Base-by-base conservation (phyloP, 148 eudicot species). In the Salicornia ramosissima region DNA sequence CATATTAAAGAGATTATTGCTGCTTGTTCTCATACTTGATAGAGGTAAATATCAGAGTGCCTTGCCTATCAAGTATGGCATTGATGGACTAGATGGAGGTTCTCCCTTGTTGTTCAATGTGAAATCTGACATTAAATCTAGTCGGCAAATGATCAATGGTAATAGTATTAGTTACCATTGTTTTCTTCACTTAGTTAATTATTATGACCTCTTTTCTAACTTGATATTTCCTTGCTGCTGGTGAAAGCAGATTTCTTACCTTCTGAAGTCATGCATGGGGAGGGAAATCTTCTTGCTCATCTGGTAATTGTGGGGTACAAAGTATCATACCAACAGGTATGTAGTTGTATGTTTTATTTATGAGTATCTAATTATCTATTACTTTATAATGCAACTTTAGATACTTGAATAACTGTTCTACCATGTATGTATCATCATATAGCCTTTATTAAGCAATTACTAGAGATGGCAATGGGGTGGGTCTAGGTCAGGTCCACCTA, bases 71-170 rank as follows among this genome's bases (percentile, higher is more conserved):
- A 86, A 86, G 68, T 87, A 88, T 77, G 99, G 99, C 51, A 87
- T 94, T 71, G 99, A 94, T 88, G 99, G 97, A 75, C 39, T 88
- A 54, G 97, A 94, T 84, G 97, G 99, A 16, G 99, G 99, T 63
- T 94, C 99, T 77, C 99, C 99, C 69, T 69, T 87, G 71, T 71
- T 94, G 60, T 94, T 94, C 81, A 86, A 82, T 75, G 73, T 73
- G 66, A 84, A 85, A 67, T 84, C 88, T 29, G 59, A 63, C 65
- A 70, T 83, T 36, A 94, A 94, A 84, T 88, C 99, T 34, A 90
- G 91, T 76, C 81, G 84, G 50, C 86, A 94, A 83, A 70, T 90
- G 80, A 80, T 94, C 18, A 80, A 69, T 76, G 97, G 99, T 90
- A 81, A 79, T 54, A 61, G 21, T 50, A 42, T 22, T 24, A 50